Evolutionary conservation across 257 asterid genomes (phyloP).

Genomic region (Lantana camara): DNA sequence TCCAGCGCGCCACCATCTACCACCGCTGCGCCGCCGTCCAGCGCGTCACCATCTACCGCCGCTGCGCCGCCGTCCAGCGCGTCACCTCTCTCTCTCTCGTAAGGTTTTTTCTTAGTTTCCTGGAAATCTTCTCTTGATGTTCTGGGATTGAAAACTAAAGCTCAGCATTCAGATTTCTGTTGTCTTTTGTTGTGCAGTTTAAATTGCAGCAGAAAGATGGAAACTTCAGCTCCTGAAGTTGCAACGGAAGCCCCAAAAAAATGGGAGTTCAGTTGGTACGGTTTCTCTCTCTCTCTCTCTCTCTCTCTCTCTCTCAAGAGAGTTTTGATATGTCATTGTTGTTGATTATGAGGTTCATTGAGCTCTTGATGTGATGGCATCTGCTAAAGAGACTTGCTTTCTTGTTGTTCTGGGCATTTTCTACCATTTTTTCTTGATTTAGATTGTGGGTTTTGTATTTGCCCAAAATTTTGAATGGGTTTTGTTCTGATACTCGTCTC

Average conservation of each 20-base stretch:
- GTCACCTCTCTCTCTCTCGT: no score
- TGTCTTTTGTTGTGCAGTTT: background rate
- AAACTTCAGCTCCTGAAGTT: conserved; percentile 26
- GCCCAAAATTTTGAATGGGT: background rate
- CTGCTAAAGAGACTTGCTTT: background rate
- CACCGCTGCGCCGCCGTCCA: no score
- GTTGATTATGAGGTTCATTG: background rate
- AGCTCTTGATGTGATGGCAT: background rate
- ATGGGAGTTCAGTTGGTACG: conserved; percentile 76
- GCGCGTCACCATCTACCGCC: no score
- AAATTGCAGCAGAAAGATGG: conserved; percentile 39
- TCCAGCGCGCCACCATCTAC: no score
- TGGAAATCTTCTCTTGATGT: no score
- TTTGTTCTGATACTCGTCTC: background rate
- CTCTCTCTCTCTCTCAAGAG: background rate
- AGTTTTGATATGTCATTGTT: background rate
- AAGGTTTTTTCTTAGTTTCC: no score
- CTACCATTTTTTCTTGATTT: background rate
- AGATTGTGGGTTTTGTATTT: background rate
- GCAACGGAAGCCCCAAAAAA: conserved; percentile 35
- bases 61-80: no score
- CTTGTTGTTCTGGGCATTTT: conserved; percentile 1
- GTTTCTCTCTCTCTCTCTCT: background rate
- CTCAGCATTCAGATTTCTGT: no score
- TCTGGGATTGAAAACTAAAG: no score